Evolutionary conservation across 352 stramenopile genomes (phyloP), one percentile per base, ranked within the genome.

Genomic region (Phytophthora ohioensis): DNA sequence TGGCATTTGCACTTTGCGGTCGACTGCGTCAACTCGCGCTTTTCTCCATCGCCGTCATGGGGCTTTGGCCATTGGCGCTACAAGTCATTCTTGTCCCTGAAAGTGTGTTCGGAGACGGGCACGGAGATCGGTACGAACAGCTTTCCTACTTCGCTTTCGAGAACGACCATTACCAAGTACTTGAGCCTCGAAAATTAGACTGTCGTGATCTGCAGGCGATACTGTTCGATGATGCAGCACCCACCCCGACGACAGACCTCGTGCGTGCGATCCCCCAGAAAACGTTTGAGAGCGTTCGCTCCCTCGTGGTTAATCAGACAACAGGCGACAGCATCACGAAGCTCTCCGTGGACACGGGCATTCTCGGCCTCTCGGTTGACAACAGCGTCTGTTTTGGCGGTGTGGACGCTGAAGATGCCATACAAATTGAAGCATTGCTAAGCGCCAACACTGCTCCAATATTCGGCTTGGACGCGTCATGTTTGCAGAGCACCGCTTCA

Each of bases 121-220:
- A 84, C 41, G 77, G 77, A 17, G 77, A 84, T 47, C 60, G 77
- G 9, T 84, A 82, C 55, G 73, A 84, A 34, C 67, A 84, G 45
- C 32, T 71, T 4, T 75, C 67, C 5, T 75, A 75, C 34, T 75
- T 71, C 34, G 66, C 66, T 9, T 63, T 78, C 10, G 75, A 82
- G 17, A 82, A 75, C 48, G 75, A 82, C 34, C 71, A 82, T 36
- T 80, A 82, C 45, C 71, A 82, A 57, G 66, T 80, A 1, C 57
- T 82, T 0, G 51, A 42, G 31, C 75, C 75, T 10, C 57, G 56
- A 3, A 52, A 66, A 41, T 38, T 82, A n/a, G 60, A 63, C 21
- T 82, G 75, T 27, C 30, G 17, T 12, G 71, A 76, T 13, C 64
- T 82, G 1, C 63, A 80, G 48, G 6, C 34, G 0, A 10, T 30